Percentiles rank a stretch among this genome's conserved stretches.
These are phyloP conservation scores for Aureobasidium uvarum DNA, from an alignment of 2,329 filamentous ascomycete species.

Conservation along the genomic window DNA sequence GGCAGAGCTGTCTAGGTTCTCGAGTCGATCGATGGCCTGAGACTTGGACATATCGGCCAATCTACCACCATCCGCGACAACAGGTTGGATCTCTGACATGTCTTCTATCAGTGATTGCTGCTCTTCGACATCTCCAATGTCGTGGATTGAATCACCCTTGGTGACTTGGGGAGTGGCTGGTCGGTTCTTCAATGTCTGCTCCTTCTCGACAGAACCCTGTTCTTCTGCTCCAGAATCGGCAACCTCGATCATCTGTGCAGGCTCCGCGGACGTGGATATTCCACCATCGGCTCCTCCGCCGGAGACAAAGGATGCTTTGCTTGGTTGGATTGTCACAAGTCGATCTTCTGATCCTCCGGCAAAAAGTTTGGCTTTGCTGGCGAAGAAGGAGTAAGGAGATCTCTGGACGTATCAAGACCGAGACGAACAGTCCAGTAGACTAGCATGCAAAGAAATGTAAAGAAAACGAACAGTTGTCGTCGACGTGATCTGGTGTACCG, in stretches of 20 bases:
- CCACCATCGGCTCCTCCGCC: background rate
- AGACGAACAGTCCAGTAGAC: background rate
- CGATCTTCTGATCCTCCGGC: background rate
- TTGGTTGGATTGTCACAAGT: background rate
- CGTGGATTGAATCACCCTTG: background rate
- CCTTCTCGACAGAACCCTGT: background rate
- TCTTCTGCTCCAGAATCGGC: background rate
- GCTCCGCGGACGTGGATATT: background rate
- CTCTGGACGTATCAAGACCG: background rate
- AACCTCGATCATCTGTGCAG: background rate
- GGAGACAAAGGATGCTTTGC: background rate
- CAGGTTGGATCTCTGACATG: background rate
- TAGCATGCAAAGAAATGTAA: background rate
- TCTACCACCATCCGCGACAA: background rate
- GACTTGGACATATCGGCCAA: background rate
- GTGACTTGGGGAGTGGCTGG: background rate
- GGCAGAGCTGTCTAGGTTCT: background rate
- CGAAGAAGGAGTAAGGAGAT: background rate
- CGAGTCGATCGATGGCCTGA: conserved; percentile 30
- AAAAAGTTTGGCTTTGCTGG: background rate
- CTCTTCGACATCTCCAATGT: conserved; percentile 9
- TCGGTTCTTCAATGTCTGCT: background rate
- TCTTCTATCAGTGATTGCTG: background rate
- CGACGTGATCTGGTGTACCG: background rate
- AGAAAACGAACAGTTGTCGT: background rate